phyloP scores from a whole-genome alignment of 306 rosid species.

The Fragaria nilgerrensis region DNA sequence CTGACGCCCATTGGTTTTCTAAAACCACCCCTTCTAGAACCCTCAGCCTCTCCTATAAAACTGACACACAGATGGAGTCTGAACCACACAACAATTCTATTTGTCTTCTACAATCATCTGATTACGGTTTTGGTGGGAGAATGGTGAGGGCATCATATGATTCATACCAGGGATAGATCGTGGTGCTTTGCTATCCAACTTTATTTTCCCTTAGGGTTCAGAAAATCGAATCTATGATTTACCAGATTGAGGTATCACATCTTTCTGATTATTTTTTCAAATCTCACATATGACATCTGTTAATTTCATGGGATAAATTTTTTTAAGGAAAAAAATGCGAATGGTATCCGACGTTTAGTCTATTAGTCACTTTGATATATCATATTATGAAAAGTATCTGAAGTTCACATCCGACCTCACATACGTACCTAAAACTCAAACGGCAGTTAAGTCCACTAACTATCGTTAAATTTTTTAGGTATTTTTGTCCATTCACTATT shows the following conservation, averaged over 20 bases:
- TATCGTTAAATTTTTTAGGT: too few relatives aligned
- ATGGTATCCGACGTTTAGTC: too few relatives aligned
- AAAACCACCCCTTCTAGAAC: background rate
- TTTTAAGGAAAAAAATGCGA: too few relatives aligned
- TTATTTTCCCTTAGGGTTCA: background rate
- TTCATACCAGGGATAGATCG: background rate
- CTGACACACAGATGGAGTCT: background rate
- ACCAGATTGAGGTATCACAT: background rate
- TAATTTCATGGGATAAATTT: too few relatives aligned
- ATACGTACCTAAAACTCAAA: too few relatives aligned
- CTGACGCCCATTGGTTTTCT: background rate
- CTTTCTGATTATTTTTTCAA: background rate
- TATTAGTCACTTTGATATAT: too few relatives aligned
- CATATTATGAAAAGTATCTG: too few relatives aligned
- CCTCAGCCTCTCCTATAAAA: background rate
- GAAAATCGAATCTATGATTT: background rate
- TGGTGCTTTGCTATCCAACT: background rate
- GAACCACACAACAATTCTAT: background rate
- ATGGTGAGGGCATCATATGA: background rate
- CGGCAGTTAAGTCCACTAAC: too few relatives aligned
- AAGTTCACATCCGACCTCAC: too few relatives aligned
- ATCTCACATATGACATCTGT: background rate
- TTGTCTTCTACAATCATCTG: background rate
- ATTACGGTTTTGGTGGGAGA: background rate
- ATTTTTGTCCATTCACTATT: too few relatives aligned